Base-by-base conservation (phyloP, 345 rosid genomes). In the Dipteronia sinensis region DNA sequence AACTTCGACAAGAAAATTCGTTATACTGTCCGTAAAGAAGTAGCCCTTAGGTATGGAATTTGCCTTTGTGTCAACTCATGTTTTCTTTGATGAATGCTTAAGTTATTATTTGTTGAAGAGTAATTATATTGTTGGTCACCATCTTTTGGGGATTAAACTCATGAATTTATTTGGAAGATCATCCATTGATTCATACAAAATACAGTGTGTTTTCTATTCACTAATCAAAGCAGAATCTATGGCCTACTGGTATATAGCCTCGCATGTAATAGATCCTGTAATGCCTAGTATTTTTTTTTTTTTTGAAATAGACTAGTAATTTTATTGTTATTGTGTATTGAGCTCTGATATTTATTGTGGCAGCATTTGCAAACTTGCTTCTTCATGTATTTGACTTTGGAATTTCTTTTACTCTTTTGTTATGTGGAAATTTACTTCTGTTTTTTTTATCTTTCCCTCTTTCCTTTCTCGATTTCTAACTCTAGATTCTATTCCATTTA, bases 1-100 rank as follows among this genome's bases (percentile, higher is more conserved):
- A 90, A 90, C 73, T 90, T 90, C 75, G 93, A 88, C 70, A 90
- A 90, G 88, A 90, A 88, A 84, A 88, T 88, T 77, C 83, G 90
- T n/a, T 90, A 88, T 64, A 85, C 93, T 10, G 89, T 90, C 63
- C 89, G 93, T 53, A 88, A 90, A 83, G 93, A 90, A 81, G 93
- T 86, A 22, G 93, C 91, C 76, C 86, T 90, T 68, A 84, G 93
- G 93, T 88, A 90, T 29, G 53, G 31, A 64, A 76, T 77, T 15
- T 80, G 44, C 71, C 56, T n/a, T 67, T 11, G 0, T 56, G 58
- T 10, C 55, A 38, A 16, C 42, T 67, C 42, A 7, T 7, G 10
- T 12, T 67, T 25, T 72, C 20, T 6, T 40, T 59, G 67, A 38
- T 23, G 58, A 77, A 61, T 49, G 46, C 34, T 77, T 59, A 40